Evolutionary conservation across 75 land plant species (phyloP), one percentile per base, ranked within the genome.

Genomic region (Pseudotsuga menziesii): DNA sequence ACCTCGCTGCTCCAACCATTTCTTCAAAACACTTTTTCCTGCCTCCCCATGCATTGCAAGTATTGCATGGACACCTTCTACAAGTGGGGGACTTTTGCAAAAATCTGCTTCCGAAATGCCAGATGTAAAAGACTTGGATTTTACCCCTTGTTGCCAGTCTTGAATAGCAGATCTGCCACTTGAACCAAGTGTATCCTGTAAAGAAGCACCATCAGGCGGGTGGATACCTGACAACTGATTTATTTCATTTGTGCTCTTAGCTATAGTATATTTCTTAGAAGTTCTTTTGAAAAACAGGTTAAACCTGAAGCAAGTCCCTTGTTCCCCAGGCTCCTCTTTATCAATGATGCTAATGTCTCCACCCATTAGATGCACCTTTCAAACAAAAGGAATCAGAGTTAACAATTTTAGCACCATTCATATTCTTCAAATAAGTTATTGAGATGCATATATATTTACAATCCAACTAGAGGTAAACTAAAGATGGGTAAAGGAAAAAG

Each of bases 321-420:
- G 83, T 60, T 85, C 84, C 5, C 85, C 85, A 13, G 80, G 78
- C 12, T 79, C 83, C 39, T 80, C 85, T 84, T 94, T 94, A 48
- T 94, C 90, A 32, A 85, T 70, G 61, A 94, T 89, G 2, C 56
- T 82, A 17, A 94, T 94, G 1, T 94, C 90, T 64, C 98, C 98
- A 27, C 93, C 90, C 95, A 94, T 94, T 54, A 94, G 36, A 56
- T 86, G 87, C 13, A 94, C 98, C 98, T 94, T 80, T 1, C 32
- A 63, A 4, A 27, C 9, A 35, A 67, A 36, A 7, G 20, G 22
- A 7, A 67, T 5, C 20, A 39, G 7, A 54, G 58, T 74, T 12
- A 60, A 58, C 36, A 57, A 8, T 26, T 57, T 54, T 5, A 74
- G 71, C 5, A 15, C 20, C 48, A 39, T 19, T 66, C 36, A 66